phyloP scores from a whole-genome alignment of 1,284 basidiomycete species.

The Moesziomyces parantarcticus region DNA sequence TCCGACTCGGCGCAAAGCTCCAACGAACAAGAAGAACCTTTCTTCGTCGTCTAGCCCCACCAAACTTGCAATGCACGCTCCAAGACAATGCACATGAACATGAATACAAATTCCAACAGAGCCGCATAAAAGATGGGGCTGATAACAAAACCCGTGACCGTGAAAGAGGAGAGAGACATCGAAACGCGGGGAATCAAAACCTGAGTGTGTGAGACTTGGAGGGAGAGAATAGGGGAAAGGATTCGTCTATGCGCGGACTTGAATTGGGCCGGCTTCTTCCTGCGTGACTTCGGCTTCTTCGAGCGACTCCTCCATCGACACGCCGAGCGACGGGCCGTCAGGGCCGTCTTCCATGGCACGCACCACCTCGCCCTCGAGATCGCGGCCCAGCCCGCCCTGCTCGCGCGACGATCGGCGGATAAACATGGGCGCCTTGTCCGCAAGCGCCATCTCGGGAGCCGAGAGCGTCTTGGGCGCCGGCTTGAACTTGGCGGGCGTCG shows the following conservation, averaged over 20 bases:
- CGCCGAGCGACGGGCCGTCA: constrained; percentile 37
- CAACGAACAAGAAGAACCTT: constrained; percentile 18
- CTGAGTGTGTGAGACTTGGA: neutral
- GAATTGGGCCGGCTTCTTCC: constrained; percentile 9
- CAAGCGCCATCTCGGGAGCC: constrained; percentile 37
- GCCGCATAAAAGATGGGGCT: neutral
- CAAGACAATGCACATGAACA: no score
- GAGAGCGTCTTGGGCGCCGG: constrained; percentile 25
- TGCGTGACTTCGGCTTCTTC: constrained; percentile 6
- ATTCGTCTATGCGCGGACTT: constrained; percentile 8
- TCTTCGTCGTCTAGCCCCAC: constrained; percentile 29
- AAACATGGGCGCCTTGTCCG: constrained; percentile 47
- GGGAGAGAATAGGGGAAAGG: neutral
- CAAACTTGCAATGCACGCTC: neutral
- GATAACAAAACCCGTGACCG: neutral
- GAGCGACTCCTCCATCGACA: constrained; percentile 26
- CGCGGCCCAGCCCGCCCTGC: constrained; percentile 60
- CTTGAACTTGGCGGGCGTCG: constrained; percentile 24
- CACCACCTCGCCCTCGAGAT: constrained; percentile 58
- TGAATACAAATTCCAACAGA: neutral
- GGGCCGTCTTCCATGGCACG: constrained; percentile 44
- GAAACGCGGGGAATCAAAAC: no score
- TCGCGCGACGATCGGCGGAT: constrained; percentile 54
- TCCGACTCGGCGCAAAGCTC: constrained; percentile 1
- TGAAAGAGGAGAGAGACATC: neutral